phyloP scores from a whole-genome alignment of 225 moss, liverwort and hornwort genomes.

The Climacium dendroides region DNA sequence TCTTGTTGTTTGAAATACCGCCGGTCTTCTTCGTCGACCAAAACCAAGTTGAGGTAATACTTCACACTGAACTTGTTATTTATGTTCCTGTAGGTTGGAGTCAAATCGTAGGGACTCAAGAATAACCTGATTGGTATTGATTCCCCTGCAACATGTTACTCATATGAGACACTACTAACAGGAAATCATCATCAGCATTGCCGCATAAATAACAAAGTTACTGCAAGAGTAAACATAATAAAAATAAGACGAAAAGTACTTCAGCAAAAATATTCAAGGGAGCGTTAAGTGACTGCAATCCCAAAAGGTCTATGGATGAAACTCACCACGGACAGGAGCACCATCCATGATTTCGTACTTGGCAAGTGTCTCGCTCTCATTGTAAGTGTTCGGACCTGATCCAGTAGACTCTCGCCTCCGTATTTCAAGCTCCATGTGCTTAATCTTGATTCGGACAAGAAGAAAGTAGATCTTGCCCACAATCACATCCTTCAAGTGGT shows the following conservation, averaged over 20 bases:
- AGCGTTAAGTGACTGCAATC: background rate
- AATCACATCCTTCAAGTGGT: slow-evolving; percentile 95
- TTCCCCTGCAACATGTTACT: slow-evolving; percentile 52
- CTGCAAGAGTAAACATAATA: background rate
- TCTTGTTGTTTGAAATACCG: slow-evolving; percentile 99
- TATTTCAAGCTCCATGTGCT: slow-evolving; percentile 99
- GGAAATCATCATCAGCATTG: background rate
- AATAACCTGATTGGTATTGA: slow-evolving; percentile 98
- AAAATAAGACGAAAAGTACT: background rate
- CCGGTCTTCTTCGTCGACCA: slow-evolving; percentile 98
- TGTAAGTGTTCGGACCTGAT: slow-evolving; percentile 95
- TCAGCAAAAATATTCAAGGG: background rate
- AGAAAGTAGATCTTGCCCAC: slow-evolving; percentile 98
- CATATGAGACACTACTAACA: background rate
- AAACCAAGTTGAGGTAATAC: slow-evolving; percentile 93
- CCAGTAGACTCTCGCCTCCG: slow-evolving; percentile 95
- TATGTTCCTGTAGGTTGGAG: slow-evolving; percentile 98
- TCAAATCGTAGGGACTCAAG: slow-evolving; percentile 96
- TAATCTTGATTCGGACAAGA: slow-evolving; percentile 97
- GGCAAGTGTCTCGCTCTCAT: slow-evolving; percentile 97
- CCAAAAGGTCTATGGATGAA: background rate
- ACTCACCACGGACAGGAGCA: slow-evolving; percentile 94
- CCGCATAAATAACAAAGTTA: background rate
- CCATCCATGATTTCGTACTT: slow-evolving; percentile 99
- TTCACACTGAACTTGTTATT: slow-evolving; percentile 99